A percentile compares a stretch with the other conserved stretches of the same genome.
Conservation (phyloP, 192 early-diverging fungal genomes). For the Backusella tarrabulga region DNA sequence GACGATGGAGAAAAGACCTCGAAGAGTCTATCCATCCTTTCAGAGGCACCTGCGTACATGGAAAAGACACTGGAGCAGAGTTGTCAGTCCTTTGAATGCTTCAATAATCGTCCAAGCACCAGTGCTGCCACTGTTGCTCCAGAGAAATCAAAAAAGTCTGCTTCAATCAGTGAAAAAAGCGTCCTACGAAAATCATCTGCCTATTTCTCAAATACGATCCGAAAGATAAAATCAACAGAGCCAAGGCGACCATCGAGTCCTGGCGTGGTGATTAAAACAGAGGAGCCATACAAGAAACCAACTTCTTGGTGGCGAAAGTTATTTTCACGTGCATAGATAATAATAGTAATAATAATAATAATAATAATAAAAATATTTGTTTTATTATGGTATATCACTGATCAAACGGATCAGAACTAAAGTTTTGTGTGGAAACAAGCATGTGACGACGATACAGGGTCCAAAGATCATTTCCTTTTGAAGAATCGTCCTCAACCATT, state of each 20-base stretch:
- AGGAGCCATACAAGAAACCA: neutral
- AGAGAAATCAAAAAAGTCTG: neutral
- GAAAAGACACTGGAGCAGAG: neutral
- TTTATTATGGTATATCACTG: neutral
- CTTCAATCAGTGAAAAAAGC: neutral
- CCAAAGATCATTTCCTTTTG: neutral
- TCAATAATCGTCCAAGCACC: neutral
- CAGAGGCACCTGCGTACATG: neutral
- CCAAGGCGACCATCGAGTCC: neutral
- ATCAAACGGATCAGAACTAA: neutral
- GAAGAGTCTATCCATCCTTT: neutral
- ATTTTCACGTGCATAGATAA: neutral
- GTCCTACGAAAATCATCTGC: neutral
- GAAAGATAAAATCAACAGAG: neutral
- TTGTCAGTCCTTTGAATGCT: neutral
- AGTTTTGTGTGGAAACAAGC: conserved; percentile 1
- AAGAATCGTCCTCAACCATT: conserved; percentile 18
- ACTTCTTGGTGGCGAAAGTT: neutral
- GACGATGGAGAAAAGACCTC: neutral
- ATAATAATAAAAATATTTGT: neutral
- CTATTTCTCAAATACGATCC: neutral
- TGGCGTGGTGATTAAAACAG: neutral
- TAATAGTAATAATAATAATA: too few relatives aligned
- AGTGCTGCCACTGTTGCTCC: neutral
- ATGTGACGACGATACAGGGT: conserved; percentile 2